Evolutionary conservation across 768 basidiomycete species (phyloP), one percentile per base, ranked within the genome.

Genomic region (Rubroboletus pulcherrimus): DNA sequence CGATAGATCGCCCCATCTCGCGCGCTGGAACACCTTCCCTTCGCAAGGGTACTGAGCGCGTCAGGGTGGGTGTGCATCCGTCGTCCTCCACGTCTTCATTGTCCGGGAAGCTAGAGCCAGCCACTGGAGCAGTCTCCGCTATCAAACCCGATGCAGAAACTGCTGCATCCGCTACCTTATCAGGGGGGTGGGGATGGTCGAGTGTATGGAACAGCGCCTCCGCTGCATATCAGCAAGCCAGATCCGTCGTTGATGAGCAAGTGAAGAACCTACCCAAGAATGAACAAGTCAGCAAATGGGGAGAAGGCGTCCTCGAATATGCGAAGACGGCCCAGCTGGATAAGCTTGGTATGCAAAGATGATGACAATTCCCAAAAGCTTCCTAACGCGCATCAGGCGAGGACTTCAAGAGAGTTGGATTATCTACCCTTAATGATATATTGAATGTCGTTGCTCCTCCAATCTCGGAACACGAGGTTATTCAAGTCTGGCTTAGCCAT

Each of bases 401-500:
- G 68, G 95, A 97, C 67, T 87, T 98, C 65, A 91, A 86, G 67
- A 82, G 87, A 49, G 89, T 90, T 29, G 92, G 93, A 30, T 74
- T 95, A 37, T 93, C 91, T 10, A 93, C 95, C 3, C 75, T 98
- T 29, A 91, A 84, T 3, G 94, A 96, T 54, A 86, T 99, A 53
- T 77, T 99, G 49, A 96, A 98, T 68, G 96, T 89, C 30, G 96
- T 99, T 56, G 97, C 97, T 0, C 97, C 97, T 40, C 97, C 97
- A 12, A 98, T 98, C 64, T 91, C 95, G 26, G 95, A 96, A 70
- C 96, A 98, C 68, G 97, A 99, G 73, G 93, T 98, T 15, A 94
- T 99, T 60, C 86, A 97, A 69, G 86, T 99, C 8, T 93, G 91
- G 89, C 75, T 99, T 38, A 89, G 88, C 66, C 95, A 98, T 73